Evolutionary conservation across 257 asterid genomes (phyloP).

Genomic region (Salvia rosmarinus): DNA sequence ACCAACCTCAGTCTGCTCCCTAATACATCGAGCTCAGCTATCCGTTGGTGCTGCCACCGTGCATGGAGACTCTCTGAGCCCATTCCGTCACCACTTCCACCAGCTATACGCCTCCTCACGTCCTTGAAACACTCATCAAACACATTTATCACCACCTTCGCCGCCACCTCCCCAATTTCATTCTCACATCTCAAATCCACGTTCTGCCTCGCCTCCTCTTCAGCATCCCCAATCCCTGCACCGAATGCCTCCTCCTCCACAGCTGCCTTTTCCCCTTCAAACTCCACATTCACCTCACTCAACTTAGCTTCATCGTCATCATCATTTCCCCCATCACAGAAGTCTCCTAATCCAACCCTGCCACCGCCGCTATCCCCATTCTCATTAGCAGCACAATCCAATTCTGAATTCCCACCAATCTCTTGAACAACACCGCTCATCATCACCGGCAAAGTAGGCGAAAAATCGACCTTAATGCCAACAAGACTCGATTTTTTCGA

Average conservation of each 20-base stretch:
- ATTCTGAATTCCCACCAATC: constrained; percentile 29
- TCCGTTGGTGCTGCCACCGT: constrained; percentile 71
- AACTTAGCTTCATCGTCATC: constrained; percentile 39
- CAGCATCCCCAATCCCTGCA: constrained; percentile 23
- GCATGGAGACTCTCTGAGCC: constrained; percentile 40
- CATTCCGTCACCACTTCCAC: constrained; percentile 35
- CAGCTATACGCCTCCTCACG: constrained; percentile 39
- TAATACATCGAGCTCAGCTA: constrained; percentile 70
- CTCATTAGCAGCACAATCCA: constrained; percentile 25
- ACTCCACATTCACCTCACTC: constrained; percentile 81
- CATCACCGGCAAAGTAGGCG: constrained; percentile 43
- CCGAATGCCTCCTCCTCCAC: constrained; percentile 33
- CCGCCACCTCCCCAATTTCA: constrained; percentile 43
- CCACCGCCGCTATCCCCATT: constrained; percentile 31
- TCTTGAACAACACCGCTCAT: constrained; percentile 25
- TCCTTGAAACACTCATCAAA: constrained; percentile 70
- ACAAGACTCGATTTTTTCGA: constrained; percentile 45
- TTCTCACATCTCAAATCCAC: constrained; percentile 18
- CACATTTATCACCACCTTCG: constrained; percentile 54
- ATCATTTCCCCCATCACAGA: constrained; percentile 10
- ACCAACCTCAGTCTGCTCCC: constrained; percentile 71
- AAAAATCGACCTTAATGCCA: constrained; percentile 62
- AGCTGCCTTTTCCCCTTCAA: constrained; percentile 46
- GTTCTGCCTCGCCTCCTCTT: not conserved
- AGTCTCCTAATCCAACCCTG: constrained; percentile 25